Conservation (phyloP, 768 basidiomycete species). For the Neoboletus magnificus region DNA sequence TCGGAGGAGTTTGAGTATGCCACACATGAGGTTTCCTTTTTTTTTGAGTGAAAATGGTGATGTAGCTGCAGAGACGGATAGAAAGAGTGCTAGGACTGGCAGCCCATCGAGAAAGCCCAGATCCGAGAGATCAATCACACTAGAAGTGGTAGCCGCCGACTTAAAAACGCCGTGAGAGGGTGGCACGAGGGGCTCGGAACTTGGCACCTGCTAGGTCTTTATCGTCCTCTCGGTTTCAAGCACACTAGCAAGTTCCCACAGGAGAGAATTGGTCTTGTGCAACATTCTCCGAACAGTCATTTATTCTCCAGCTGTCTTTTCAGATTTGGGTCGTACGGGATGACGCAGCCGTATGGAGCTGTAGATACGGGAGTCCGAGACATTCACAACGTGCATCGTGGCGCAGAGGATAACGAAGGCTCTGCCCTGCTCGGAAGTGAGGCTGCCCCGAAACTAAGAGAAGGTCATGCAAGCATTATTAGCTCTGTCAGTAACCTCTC, state of each 20-base stretch:
- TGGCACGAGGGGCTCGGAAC: not conserved
- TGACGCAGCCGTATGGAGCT: conserved; percentile 71
- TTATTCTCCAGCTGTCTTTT: not conserved
- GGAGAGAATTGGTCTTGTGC: no score
- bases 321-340: conserved; percentile 43
- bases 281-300: not conserved
- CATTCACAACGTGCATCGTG: conserved; percentile 3
- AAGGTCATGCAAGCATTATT: conserved; percentile 66
- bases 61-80: no score
- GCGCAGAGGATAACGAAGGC: conserved; percentile 41
- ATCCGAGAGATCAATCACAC: no score
- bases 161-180: not conserved
- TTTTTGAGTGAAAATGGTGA: no score
- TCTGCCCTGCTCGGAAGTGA: conserved; percentile 57
- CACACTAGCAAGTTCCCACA: not conserved
- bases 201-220: not conserved
- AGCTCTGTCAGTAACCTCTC: conserved; percentile 77
- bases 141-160: no score
- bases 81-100: no score
- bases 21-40: no score
- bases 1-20: no score
- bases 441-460: conserved; percentile 30
- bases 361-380: conserved; percentile 36
- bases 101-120: no score
- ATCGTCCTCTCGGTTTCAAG: not conserved